These are phyloP conservation scores for Mycena leptocephala DNA, from an alignment of 768 basidiomycete species.

Conservation along the genomic window DNA sequence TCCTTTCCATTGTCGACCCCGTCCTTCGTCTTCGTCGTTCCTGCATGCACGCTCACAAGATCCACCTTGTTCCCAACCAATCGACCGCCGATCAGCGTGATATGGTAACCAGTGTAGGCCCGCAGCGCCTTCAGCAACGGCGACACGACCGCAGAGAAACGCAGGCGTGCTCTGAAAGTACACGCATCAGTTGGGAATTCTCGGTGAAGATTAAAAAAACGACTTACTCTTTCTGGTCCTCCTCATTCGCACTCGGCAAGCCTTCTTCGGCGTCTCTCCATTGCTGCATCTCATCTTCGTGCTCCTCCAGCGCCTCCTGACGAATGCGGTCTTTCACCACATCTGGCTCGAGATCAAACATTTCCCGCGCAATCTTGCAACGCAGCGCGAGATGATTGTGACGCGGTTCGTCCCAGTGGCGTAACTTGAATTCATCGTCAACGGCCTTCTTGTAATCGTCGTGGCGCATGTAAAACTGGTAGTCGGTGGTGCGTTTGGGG, in stretches of 20 bases:
- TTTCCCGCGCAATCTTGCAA: neutral
- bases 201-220: neutral
- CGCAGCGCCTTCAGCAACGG: neutral
- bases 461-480: constrained; percentile 4
- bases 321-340: neutral
- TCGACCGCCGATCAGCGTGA: neutral
- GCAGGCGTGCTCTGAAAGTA: neutral
- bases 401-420: neutral
- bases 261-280: neutral
- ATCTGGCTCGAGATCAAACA: neutral
- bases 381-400: neutral
- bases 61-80: neutral
- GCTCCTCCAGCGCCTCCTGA: neutral
- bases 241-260: neutral
- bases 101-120: neutral
- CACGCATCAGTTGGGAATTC: neutral
- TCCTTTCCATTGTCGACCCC: neutral
- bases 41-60: neutral
- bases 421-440: neutral
- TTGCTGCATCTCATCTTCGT: neutral
- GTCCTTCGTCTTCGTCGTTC: neutral
- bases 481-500: neutral
- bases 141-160: neutral
- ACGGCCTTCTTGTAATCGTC: neutral
- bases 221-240: neutral